Evolutionary conservation across 164 flowering plant genomes (phyloP).

Genomic region (Annona cherimola): DNA sequence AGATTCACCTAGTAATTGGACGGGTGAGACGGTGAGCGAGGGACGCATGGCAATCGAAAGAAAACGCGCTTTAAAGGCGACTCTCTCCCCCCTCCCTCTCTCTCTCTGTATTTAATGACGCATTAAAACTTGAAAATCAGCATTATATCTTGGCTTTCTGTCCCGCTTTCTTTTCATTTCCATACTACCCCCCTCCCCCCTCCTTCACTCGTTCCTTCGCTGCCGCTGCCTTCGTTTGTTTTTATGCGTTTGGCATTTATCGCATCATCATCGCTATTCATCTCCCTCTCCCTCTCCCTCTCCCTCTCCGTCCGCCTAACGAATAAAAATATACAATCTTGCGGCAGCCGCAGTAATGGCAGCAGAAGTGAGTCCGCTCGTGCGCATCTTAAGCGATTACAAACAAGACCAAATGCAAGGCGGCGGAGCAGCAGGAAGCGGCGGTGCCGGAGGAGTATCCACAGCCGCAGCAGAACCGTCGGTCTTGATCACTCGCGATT

Average conservation of each 20-base stretch:
- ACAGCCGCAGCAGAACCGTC: no score
- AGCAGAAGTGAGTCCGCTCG: constrained; percentile 54
- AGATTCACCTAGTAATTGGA: no score
- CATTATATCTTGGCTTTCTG: background rate
- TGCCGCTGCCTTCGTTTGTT: no score
- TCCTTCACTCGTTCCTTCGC: no score
- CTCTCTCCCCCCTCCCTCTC: background rate
- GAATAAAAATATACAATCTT: no score
- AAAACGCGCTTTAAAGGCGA: background rate
- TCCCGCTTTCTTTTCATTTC: background rate
- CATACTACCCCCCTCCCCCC: no score
- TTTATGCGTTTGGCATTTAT: no score
- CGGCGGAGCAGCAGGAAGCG: background rate
- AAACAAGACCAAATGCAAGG: constrained; percentile 23
- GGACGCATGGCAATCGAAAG: no score
- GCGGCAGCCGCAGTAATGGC: constrained; percentile 40
- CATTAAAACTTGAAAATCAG: background rate
- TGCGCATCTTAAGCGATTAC: constrained; percentile 32
- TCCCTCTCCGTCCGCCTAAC: background rate
- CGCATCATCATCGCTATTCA: background rate
- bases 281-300: background rate
- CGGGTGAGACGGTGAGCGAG: no score
- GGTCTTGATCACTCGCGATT: constrained; percentile 56
- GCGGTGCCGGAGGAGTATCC: constrained; percentile 23
- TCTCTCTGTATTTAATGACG: background rate